These are phyloP conservation scores for Triticum timopheevii DNA, from an alignment of 176 grass and related monocot genomes.

Conservation along the genomic window DNA sequence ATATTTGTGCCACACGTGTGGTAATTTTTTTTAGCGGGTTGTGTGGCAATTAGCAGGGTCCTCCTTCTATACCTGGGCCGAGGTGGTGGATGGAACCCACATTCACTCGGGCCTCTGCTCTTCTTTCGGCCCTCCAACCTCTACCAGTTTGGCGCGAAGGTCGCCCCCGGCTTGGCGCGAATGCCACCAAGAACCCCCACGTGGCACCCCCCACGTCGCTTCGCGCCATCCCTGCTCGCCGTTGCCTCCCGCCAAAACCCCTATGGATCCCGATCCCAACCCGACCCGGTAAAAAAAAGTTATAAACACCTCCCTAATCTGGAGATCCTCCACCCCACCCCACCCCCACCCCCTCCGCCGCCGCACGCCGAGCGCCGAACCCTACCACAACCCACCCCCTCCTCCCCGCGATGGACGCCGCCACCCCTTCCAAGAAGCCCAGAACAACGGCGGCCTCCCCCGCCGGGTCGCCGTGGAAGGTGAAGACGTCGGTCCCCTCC, in stretches of 20 bases:
- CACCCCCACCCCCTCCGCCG: background rate
- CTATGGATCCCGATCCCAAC: background rate
- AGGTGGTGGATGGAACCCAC: no score
- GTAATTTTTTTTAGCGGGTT: no score
- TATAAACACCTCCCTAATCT: background rate
- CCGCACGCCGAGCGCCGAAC: background rate
- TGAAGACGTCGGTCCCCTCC: background rate
- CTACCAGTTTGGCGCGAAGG: background rate
- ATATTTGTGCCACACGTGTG: no score
- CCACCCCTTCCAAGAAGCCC: conserved; percentile 32
- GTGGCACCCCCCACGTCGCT: background rate
- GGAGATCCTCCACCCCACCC: background rate
- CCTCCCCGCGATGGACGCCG: background rate
- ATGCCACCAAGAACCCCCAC: background rate
- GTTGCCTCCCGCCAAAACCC: background rate
- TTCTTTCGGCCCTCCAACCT: background rate
- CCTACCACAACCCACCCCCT: background rate
- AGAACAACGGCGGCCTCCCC: background rate
- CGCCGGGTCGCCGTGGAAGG: conserved; percentile 1
- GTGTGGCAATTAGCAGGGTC: no score
- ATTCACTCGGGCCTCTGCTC: background rate
- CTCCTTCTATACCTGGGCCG: no score
- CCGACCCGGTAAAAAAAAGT: background rate
- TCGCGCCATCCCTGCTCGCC: background rate
- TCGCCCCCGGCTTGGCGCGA: background rate